Evolutionary conservation across 2,329 filamentous ascomycete species (phyloP), one percentile per base, ranked within the genome.

Genomic region (Aspergillus ibericus): DNA sequence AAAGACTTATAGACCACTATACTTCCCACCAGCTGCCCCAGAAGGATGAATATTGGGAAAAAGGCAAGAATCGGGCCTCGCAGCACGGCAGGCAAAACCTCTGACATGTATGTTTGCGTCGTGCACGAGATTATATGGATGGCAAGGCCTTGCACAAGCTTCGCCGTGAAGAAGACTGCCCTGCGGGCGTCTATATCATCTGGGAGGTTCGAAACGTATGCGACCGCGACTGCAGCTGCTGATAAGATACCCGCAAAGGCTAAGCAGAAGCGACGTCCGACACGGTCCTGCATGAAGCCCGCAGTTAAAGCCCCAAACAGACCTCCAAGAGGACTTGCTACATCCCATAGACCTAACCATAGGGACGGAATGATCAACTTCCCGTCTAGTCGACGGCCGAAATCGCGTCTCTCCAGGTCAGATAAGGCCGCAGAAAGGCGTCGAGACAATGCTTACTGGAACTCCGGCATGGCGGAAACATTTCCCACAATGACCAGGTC

Each of bases 41-140:
- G 60, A 3, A 82, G 72, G 16, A 76, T 80, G 64, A 83, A 81
- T 3, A 78, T 77, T 4, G 81, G 81, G 53, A 82, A 78, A 46
- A 82, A 74, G 1, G 80, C 79, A 65, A 83, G 76, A 2, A 78
- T 73, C 0, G 81, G 76, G 2, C 79, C 81, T 35, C 81, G 74
- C 7, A 83, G 71, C 3, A 69, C 71, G 0, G 77, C 72, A 0
- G 81, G 80, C 1, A 80, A 67, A n/a, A 81, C 77, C 60, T 83
- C 81, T 13, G 80, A 82, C 63, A 82, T 76, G 69, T 82, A 83
- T 0, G 81, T 82, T 58, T 79, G 73, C 4, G 73, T 72, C 7
- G 75, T 74, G 36, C 75, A 71, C 68, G 78, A 77, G 54, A 81
- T 70, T 48, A 78, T 74, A 12, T 81, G 81, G 36, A 81, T 75